phyloP scores from a whole-genome alignment of 768 basidiomycete genomes.

The Cystobasidium ongulense region DNA sequence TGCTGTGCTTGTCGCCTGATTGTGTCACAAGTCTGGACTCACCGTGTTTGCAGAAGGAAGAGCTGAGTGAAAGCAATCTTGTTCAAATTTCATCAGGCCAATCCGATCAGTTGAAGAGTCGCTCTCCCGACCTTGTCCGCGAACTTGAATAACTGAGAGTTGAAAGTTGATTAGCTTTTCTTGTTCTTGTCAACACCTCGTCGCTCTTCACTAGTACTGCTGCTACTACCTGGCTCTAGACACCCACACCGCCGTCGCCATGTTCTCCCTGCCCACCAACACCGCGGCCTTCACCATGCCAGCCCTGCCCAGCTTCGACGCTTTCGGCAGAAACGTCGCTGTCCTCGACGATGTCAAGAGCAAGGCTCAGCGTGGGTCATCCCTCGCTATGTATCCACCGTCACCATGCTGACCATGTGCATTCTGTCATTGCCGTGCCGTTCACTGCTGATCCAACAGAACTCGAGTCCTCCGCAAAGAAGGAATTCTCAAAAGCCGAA shows the following conservation, averaged over 20 bases:
- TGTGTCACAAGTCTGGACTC: not conserved
- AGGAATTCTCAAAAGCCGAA: slow-evolving; percentile 28
- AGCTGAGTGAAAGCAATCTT: not conserved
- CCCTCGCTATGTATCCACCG: not conserved
- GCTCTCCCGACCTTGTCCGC: not conserved
- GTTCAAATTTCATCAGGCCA: not conserved
- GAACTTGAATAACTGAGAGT: not conserved
- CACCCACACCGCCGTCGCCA: not conserved
- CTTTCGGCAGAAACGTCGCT: not conserved
- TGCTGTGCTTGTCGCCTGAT: not conserved
- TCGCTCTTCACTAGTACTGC: not conserved
- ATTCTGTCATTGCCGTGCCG: not conserved
- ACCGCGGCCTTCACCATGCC: slow-evolving; percentile 3
- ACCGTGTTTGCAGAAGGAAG: not conserved
- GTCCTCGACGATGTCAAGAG: slow-evolving; percentile 32
- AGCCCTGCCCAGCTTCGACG: slow-evolving; percentile 1
- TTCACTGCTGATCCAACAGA: slow-evolving; percentile 16
- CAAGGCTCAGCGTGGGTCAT: slow-evolving; percentile 29
- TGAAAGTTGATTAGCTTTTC: not conserved
- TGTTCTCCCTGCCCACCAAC: slow-evolving; percentile 25
- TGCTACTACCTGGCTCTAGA: not conserved
- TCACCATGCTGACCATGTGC: not conserved
- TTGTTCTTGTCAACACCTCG: not conserved
- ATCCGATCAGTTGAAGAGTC: not conserved
- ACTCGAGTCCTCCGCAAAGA: slow-evolving; percentile 31